Conservation (phyloP, 2,329 filamentous ascomycete genomes). For the Stenocarpella maydis region DNA sequence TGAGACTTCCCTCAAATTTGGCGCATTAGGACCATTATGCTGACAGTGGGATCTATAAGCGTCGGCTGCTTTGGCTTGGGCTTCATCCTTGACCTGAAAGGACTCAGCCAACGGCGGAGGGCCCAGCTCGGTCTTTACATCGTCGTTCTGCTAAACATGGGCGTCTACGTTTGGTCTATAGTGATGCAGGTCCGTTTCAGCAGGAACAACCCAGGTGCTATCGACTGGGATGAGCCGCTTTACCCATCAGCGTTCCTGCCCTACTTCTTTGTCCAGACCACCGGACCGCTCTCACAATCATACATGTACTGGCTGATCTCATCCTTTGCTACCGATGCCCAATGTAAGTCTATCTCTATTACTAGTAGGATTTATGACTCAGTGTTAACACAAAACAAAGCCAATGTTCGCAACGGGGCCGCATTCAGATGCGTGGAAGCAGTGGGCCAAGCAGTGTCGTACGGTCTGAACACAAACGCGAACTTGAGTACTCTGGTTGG, state of each 20-base stretch:
- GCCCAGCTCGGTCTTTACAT: constrained; percentile 55
- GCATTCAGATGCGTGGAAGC: constrained; percentile 52
- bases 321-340: constrained; percentile 51
- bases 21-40: not conserved
- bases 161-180: constrained; percentile 60
- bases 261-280: constrained; percentile 56
- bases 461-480: constrained; percentile 52
- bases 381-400: constrained; percentile 35
- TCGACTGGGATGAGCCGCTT: constrained; percentile 54
- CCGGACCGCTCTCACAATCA: constrained; percentile 51
- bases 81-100: constrained; percentile 53
- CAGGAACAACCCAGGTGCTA: constrained; percentile 48
- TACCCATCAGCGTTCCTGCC: constrained; percentile 54
- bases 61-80: constrained; percentile 58
- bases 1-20: rapidly evolving
- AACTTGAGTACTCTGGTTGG: constrained; percentile 47
- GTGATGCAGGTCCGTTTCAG: constrained; percentile 55
- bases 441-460: constrained; percentile 50
- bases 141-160: constrained; percentile 54
- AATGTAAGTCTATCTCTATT: constrained; percentile 40
- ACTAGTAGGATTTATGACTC: constrained; percentile 32
- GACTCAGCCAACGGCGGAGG: constrained; percentile 51
- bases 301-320: constrained; percentile 56
- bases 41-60: constrained; percentile 32
- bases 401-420: constrained; percentile 52